A percentile compares a stretch with the other conserved stretches of the same genome.
These are phyloP conservation scores for Ehretia macrophylla DNA, from an alignment of 257 asterid species.

Conservation along the genomic window DNA sequence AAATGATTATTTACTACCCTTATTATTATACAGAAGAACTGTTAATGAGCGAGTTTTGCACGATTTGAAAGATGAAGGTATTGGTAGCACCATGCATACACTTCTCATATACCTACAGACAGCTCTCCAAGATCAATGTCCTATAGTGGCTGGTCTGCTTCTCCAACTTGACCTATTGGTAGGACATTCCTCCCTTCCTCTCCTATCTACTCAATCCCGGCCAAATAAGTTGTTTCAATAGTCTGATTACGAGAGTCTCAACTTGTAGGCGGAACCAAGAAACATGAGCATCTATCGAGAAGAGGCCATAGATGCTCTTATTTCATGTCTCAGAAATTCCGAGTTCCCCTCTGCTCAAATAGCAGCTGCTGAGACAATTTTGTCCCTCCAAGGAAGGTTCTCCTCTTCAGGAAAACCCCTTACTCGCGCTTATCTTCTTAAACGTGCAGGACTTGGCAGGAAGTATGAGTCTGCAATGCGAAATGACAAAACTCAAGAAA, in stretches of 20 bases:
- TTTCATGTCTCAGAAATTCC: conserved; percentile 64
- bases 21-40: conserved; percentile 40
- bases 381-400: conserved; percentile 76
- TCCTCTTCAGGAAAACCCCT: conserved; percentile 74
- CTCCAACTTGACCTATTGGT: conserved; percentile 87
- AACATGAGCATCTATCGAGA: conserved; percentile 88
- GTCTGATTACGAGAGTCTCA: conserved; percentile 3
- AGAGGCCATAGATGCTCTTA: conserved; percentile 71
- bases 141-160: conserved; percentile 68
- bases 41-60: conserved; percentile 59
- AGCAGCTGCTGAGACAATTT: conserved; percentile 65
- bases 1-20: not conserved
- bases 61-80: conserved; percentile 65
- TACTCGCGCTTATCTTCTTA: conserved; percentile 58
- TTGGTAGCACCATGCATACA: conserved; percentile 67
- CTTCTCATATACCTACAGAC: conserved; percentile 65
- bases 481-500: conserved; percentile 48
- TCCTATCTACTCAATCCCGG: not conserved
- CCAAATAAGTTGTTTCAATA: not conserved
- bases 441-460: conserved; percentile 55
- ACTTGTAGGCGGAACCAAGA: conserved; percentile 69
- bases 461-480: conserved; percentile 37
- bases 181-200: conserved; percentile 16
- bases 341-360: conserved; percentile 55
- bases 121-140: conserved; percentile 53